Evolutionary conservation across 768 basidiomycete genomes (phyloP).

Genomic region (Panus rudis): DNA sequence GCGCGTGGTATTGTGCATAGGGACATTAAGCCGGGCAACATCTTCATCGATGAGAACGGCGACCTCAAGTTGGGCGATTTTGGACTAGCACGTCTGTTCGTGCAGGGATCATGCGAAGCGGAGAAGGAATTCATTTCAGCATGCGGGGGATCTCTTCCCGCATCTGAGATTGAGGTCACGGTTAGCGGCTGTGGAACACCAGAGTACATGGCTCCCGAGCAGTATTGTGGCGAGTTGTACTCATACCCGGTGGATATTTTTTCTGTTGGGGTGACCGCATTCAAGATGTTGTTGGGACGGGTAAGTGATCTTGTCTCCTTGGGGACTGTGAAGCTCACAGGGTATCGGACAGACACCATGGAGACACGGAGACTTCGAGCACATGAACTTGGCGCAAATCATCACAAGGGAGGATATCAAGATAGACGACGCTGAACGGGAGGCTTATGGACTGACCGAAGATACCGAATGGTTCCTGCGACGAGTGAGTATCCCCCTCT

Average conservation of each 20-base stretch:
- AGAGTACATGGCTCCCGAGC: constrained; percentile 6
- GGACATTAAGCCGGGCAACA: constrained; percentile 11
- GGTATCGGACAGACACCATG: not conserved
- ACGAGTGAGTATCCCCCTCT: not conserved
- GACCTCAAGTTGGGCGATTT: constrained; percentile 8
- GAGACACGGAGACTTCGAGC: not conserved
- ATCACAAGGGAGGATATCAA: not conserved
- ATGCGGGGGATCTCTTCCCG: too few species aligned
- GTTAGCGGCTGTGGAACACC: not conserved
- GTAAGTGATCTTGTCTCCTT: not conserved
- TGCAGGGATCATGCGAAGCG: not conserved
- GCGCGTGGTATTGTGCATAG: constrained; percentile 7
- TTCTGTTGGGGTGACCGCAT: constrained; percentile 2
- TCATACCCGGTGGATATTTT: constrained; percentile 4
- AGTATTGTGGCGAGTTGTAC: not conserved
- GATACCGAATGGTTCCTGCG: not conserved
- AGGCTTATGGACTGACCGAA: not conserved
- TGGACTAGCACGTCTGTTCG: constrained; percentile 5
- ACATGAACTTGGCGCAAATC: not conserved
- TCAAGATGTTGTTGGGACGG: constrained; percentile 4
- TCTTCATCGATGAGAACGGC: constrained; percentile 6
- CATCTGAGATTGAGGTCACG: not conserved
- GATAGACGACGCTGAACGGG: not conserved
- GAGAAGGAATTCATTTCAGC: too few species aligned
- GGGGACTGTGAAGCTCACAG: not conserved